Conservation (phyloP, 75 land plant species). For the Cunninghamia lanceolata region DNA sequence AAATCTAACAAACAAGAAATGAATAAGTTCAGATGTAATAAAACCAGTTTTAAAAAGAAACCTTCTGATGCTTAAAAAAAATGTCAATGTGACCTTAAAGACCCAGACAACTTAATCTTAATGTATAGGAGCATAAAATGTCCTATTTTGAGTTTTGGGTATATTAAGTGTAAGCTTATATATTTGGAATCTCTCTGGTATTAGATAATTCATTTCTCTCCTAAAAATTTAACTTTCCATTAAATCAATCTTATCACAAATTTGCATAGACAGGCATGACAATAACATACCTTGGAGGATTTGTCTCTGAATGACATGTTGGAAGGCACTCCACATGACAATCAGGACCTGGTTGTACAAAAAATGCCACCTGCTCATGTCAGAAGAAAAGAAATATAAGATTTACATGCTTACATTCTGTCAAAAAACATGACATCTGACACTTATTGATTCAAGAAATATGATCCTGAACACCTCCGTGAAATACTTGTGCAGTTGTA, state of each 20-base stretch:
- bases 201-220: constrained; percentile 19
- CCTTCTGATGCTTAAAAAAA: not conserved
- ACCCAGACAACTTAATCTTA: not conserved
- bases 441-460: not conserved
- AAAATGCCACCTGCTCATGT: constrained; percentile 74
- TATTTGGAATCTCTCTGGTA: constrained; percentile 6
- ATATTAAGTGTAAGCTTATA: not conserved
- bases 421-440: not conserved
- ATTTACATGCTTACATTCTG: not conserved
- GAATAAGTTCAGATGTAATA: not conserved
- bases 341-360: constrained; percentile 94
- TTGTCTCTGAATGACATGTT: constrained; percentile 74
- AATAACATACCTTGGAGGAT: constrained; percentile 84
- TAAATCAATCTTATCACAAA: constrained; percentile 17
- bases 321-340: constrained; percentile 93
- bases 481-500: no score
- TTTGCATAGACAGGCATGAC: constrained; percentile 8
- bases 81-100: not conserved
- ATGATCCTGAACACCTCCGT: not conserved
- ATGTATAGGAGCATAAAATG: not conserved
- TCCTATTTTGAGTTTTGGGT: not conserved
- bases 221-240: constrained; percentile 17
- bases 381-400: not conserved
- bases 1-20: not conserved
- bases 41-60: not conserved